Percentiles rank a stretch among this genome's conserved stretches.
These are phyloP conservation scores for Cylindrodendrum hubeiense DNA, from an alignment of 2,329 filamentous ascomycete species.

Conservation along the genomic window DNA sequence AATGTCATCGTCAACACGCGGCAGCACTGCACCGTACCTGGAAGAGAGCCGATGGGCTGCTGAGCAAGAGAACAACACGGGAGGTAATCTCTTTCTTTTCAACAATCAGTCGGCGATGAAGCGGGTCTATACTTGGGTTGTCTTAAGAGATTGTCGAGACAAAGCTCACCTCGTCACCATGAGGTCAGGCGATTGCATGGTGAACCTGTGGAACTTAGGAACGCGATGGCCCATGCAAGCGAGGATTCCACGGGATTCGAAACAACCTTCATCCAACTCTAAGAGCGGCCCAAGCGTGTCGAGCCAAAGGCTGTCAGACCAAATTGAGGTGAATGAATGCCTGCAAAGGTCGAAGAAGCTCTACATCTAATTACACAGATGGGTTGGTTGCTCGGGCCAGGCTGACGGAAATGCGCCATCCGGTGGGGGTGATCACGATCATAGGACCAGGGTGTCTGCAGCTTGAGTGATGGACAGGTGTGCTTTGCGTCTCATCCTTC, in stretches of 20 bases:
- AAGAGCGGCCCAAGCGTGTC: not conserved
- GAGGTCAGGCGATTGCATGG: not conserved
- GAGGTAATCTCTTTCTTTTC: not conserved
- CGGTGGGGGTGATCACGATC: constrained; percentile 27
- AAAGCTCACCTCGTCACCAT: not conserved
- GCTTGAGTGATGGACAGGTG: constrained; percentile 1
- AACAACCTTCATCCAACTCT: not conserved
- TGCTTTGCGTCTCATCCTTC: constrained; percentile 3
- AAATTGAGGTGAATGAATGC: not conserved
- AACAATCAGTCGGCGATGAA: not conserved
- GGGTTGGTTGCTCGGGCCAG: not conserved
- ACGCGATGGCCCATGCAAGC: not conserved
- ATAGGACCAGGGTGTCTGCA: constrained; percentile 19
- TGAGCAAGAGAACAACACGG: not conserved
- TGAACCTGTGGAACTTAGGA: not conserved
- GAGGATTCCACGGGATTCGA: not conserved
- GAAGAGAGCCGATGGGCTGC: not conserved
- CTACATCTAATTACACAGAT: not conserved
- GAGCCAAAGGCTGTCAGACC: not conserved
- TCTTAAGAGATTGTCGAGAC: not conserved
- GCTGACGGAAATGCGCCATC: constrained; percentile 14
- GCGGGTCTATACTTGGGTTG: not conserved
- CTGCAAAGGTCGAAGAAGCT: not conserved
- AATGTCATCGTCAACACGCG: not conserved
- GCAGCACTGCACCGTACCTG: not conserved